Evolutionary conservation across 2,329 filamentous ascomycete genomes (phyloP), one percentile per base, ranked within the genome.

Genomic region (Pezicula carpinea): DNA sequence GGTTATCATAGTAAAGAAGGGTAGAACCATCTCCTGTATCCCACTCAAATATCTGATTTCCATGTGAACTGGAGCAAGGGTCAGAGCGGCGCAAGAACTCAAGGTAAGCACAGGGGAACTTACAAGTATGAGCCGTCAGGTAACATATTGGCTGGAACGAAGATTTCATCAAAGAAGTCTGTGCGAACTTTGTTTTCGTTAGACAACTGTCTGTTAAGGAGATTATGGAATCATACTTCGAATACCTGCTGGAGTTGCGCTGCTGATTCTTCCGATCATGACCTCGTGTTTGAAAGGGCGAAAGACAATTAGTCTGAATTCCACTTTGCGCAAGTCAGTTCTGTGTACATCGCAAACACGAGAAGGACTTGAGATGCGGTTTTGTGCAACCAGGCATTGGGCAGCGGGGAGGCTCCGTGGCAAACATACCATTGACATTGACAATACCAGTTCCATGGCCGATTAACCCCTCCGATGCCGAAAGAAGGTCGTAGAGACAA

Each of bases 261-360:
- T 83, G 53, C 84, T 84, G 66, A 99, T 96, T 54, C 83, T 85
- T 14, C 88, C 93, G 38, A 88, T 75, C 60, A 99, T 77, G 50
- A 96, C 89, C 65, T 99, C 93, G 40, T 89, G 89, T 64, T 95
- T 95, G 73, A 96, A 97, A 0, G 93, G 93, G 19, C 93, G 83
- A 66, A 97, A 99, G 23, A 99, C 90, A 15, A 96, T 77, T 62
- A 99, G 76, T 18, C 90, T 87, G 62, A 97, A 99, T 64, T 95
- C 90, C 42, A 95, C 92, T 93, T 54, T 15, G 26, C 5, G 26
- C 13, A 11, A 29, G 26, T 29, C 13, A 29, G 26, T 11, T 10
- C 8, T 29, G 5, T 4, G 10, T 10, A 29, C 13, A 29, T 29
- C 8, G 13, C 8, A 29, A 11, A 29, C 4, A 29, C 8, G 26